Percentiles rank a stretch among this genome's conserved stretches.
Evolutionary conservation across 805 yeast species (phyloP).

Genomic region (Candida peoriensis): DNA sequence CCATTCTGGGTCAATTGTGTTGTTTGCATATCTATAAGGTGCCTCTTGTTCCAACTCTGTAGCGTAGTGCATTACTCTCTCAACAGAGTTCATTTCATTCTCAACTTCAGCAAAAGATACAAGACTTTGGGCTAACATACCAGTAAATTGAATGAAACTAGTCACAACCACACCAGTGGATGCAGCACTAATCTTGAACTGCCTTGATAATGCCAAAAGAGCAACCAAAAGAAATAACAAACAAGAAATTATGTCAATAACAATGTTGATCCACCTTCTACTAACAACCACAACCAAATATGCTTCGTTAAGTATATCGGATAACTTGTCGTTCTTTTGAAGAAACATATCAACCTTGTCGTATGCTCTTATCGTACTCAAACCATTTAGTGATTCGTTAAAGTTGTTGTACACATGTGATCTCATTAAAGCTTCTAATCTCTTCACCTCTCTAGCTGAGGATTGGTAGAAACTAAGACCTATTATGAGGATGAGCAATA

Average conservation of each 20-base stretch:
- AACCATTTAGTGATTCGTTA: slow-evolving; percentile 63
- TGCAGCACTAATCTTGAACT: slow-evolving; percentile 52
- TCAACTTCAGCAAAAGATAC: slow-evolving; percentile 60
- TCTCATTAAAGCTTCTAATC: slow-evolving; percentile 67
- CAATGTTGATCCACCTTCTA: slow-evolving; percentile 66
- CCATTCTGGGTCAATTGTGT: slow-evolving; percentile 18
- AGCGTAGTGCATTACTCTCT: slow-evolving; percentile 65
- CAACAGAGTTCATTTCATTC: slow-evolving; percentile 64
- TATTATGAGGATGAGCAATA: slow-evolving; percentile 36
- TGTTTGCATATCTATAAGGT: slow-evolving; percentile 40
- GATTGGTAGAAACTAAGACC: slow-evolving; percentile 57
- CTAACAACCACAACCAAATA: slow-evolving; percentile 52
- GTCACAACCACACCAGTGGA: slow-evolving; percentile 64
- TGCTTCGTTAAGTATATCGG: slow-evolving; percentile 65
- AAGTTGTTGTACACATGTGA: slow-evolving; percentile 66
- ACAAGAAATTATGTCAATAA: slow-evolving; percentile 48
- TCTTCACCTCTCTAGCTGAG: slow-evolving; percentile 68
- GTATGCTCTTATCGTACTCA: slow-evolving; percentile 60
- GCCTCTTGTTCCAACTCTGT: slow-evolving; percentile 63
- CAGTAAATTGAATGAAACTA: slow-evolving; percentile 48
- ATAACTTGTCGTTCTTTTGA: slow-evolving; percentile 35
- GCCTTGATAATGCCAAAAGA: slow-evolving; percentile 52
- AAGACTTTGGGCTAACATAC: slow-evolving; percentile 50
- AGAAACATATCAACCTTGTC: slow-evolving; percentile 39
- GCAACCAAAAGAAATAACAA: slow-evolving; percentile 46